Evolutionary conservation across 192 early-diverging fungal genomes (phyloP), one percentile per base, ranked within the genome.

Genomic region (Oehlia diaphana): DNA sequence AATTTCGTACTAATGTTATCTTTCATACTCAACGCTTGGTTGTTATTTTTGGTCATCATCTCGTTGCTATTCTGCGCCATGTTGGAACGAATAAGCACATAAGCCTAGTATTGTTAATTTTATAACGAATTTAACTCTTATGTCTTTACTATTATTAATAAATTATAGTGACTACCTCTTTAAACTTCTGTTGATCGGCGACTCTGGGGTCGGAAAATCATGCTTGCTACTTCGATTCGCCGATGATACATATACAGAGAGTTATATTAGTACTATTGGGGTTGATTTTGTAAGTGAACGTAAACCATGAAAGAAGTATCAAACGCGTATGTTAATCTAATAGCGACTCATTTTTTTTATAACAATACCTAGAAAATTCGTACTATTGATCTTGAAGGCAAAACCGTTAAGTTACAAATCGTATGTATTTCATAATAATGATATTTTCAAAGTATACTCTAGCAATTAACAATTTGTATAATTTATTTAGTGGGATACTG

Each of bases 171-270:
- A 99, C 80, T 99, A 99, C 84, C 90, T 98, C 77, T 99, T 99
- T 91, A 99, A 99, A 89, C 89, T 99, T n/a, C 85, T 99, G 80
- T 91, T 99, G 68, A 98, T 99, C 85, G 97, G 98, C 69, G 98
- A 99, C 89, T 96, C 95, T 72, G 97, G 97, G 79, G 97, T 98
- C 31, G 98, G 98, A 78, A 99, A 99, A 90, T 97, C 95, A 77
- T 98, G 96, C 85, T 86, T 99, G 80, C 88, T 99, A 79, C 90
- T 98, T 68, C 94, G 98, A 81, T 98, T 99, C 85, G 97, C 97
- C 2, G 97, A 99, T 86, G 96, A 98, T 88, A 98, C 96, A 31
- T 99, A 97, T 85, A 98, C 97, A 31, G 97, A 99, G 86, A 95
- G 93, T 83, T 98, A 98, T 89, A 98, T 98, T 87, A 94, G 92